Conservation (phyloP, 2,329 filamentous ascomycete genomes). For the Dactylellina leptospora region DNA sequence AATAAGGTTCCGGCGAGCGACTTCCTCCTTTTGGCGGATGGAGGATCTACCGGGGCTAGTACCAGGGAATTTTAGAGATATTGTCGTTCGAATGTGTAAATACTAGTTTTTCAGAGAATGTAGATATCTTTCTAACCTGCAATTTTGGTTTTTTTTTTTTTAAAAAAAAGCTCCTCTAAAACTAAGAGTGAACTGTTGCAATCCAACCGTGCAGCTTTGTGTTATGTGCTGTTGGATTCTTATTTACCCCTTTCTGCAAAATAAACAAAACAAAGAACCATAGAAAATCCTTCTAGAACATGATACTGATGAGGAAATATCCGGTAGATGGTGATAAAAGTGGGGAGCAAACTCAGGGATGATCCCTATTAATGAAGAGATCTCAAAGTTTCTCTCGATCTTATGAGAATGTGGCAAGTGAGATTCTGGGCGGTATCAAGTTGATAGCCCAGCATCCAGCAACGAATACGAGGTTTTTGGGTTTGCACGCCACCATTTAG, state of each 20-base stretch:
- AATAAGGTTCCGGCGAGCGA: slow-evolving; percentile 62
- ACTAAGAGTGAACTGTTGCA: too few species aligned
- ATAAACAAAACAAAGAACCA: neutral
- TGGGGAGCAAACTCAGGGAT: slow-evolving; percentile 14
- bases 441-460: slow-evolving; percentile 8
- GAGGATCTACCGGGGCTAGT: slow-evolving; percentile 61
- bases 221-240: too few species aligned
- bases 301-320: neutral
- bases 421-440: slow-evolving; percentile 23
- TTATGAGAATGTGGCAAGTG: slow-evolving; percentile 22
- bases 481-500: too few species aligned
- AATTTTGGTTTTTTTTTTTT: too few species aligned
- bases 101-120: too few species aligned
- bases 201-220: too few species aligned
- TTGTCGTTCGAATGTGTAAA: too few species aligned
- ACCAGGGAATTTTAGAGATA: too few species aligned
- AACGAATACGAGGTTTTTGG: slow-evolving; percentile 38
- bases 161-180: too few species aligned
- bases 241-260: slow-evolving; percentile 54
- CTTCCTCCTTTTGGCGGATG: slow-evolving; percentile 62
- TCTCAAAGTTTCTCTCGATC: slow-evolving; percentile 22
- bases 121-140: too few species aligned
- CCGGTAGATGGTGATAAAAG: neutral
- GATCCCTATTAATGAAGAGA: slow-evolving; percentile 19
- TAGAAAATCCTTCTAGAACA: neutral